Base-by-base conservation (phyloP, 2,329 filamentous ascomycete species). In the Domatiomyces globalis region DNA sequence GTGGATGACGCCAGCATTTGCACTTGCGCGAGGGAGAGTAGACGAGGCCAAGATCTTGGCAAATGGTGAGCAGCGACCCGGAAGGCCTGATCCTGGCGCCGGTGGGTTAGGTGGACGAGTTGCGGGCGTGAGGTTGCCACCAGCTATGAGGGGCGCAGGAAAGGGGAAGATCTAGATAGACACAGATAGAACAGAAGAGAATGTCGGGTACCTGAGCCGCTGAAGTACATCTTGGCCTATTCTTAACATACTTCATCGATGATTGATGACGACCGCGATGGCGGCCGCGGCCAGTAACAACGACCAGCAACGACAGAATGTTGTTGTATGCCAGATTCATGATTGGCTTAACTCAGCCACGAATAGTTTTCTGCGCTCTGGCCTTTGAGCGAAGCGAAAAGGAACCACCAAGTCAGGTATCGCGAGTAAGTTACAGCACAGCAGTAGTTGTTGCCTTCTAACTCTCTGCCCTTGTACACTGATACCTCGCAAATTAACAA, bases 1-100 rank as follows among this genome's bases (percentile, higher is more conserved):
- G 56, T 96, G 92, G 90, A 77, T 95, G 19, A 85, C 88, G 48
- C 90, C 92, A 7, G 89, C 85, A 0, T 92, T 98, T 65, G 90
- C 85, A 55, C 73, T 96, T 55, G 83, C 87, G 50, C 85, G 83
- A 66, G 83, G 84, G 49, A 82, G 82, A 60, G 83, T 95, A 39
- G 92, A 96, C 65, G 83, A 94, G 61, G 70, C 75, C n/a, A 61
- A 63, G n/a, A 49, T 18, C 6, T 17, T 17, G 18, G 36, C 54
- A 42, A n/a, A 45, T 46, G 22, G 17, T 19, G 17, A 4, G 15
- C 20, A n/a, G 20, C 22, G 39, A 33, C 18, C 5, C 25, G 36
- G 33, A 18, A 19, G 25, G 12, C 8, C n/a, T 9, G n/a, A 39
- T 18, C 29, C 18, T 9, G 12, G 18, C 25, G 15, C 27, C 22